These are phyloP conservation scores for Pulicaria dysenterica DNA, from an alignment of 129 eudicot species.

Conservation along the genomic window DNA sequence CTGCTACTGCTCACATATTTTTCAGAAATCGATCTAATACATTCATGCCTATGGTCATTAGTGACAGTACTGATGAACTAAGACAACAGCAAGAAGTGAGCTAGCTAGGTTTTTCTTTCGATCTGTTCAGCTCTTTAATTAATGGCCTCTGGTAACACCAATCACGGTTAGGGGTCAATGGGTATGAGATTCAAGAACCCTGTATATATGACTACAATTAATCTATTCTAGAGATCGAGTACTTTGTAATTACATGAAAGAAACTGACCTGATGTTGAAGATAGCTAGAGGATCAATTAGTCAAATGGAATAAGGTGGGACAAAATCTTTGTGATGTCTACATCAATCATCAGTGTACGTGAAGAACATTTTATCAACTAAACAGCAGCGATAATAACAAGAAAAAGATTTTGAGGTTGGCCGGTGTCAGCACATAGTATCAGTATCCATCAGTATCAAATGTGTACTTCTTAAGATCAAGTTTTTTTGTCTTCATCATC, in stretches of 20 bases:
- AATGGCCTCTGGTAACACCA: too few species aligned
- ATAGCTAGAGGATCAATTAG: neutral
- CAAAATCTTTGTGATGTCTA: conserved; percentile 14
- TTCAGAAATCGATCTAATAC: neutral
- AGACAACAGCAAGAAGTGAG: neutral
- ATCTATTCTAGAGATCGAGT: neutral
- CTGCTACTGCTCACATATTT: conserved; percentile 15
- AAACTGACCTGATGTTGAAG: neutral
- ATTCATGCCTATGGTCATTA: neutral
- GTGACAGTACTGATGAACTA: neutral
- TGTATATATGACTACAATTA: neutral
- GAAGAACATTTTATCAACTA: conserved; percentile 1
- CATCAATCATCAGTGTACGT: neutral
- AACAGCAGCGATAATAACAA: neutral
- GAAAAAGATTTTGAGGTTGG: conserved; percentile 23
- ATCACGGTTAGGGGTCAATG: too few species aligned
- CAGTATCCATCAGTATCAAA: too few species aligned
- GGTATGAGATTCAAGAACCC: neutral
- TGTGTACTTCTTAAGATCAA: too few species aligned
- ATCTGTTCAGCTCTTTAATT: too few species aligned
- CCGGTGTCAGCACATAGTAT: neutral
- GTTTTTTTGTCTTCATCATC: too few species aligned
- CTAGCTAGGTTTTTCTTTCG: neutral
- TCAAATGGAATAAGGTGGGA: neutral
- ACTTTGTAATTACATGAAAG: neutral